Conservation (phyloP, 1,139 yeast genomes). For the Kodamaea derodonti region DNA sequence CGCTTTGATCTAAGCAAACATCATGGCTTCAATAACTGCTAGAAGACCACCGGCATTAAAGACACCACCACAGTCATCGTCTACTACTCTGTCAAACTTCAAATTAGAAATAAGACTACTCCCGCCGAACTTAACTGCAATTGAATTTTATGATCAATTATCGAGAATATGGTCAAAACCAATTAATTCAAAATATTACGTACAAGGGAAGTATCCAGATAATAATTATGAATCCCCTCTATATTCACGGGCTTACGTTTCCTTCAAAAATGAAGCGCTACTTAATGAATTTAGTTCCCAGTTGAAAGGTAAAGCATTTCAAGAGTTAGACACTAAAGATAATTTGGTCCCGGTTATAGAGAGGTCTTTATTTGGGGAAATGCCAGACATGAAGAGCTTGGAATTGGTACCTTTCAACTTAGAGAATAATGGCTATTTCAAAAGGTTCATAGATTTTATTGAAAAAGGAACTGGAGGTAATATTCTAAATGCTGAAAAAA, state of each 20-base stretch:
- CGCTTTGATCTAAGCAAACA: too few species aligned
- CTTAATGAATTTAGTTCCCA: slow-evolving; percentile 14
- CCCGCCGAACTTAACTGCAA: slow-evolving; percentile 30
- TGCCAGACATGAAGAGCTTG: slow-evolving; percentile 13
- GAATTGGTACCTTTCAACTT: not conserved
- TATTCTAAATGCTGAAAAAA: slow-evolving; percentile 8
- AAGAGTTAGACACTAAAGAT: slow-evolving; percentile 19
- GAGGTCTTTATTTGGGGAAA: slow-evolving; percentile 20
- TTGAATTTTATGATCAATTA: slow-evolving; percentile 20
- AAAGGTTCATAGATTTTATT: slow-evolving; percentile 12
- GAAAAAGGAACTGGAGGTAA: slow-evolving; percentile 9
- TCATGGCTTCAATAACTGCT: slow-evolving; percentile 3
- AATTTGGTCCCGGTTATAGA: slow-evolving; percentile 23
- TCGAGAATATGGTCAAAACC: slow-evolving; percentile 12
- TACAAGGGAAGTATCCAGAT: slow-evolving; percentile 25
- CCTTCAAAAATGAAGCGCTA: slow-evolving; percentile 15
- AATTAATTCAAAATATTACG: slow-evolving; percentile 24
- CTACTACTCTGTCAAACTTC: not conserved
- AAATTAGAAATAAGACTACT: slow-evolving; percentile 26
- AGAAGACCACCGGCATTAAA: slow-evolving; percentile 1
- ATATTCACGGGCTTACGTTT: slow-evolving; percentile 28
- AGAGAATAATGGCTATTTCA: slow-evolving; percentile 9
- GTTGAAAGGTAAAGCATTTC: slow-evolving; percentile 20
- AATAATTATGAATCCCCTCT: slow-evolving; percentile 24
- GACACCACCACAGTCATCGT: slow-evolving; percentile 1